Conservation (phyloP, 2,329 filamentous ascomycete genomes). For the Trichophyton verrucosum region DNA sequence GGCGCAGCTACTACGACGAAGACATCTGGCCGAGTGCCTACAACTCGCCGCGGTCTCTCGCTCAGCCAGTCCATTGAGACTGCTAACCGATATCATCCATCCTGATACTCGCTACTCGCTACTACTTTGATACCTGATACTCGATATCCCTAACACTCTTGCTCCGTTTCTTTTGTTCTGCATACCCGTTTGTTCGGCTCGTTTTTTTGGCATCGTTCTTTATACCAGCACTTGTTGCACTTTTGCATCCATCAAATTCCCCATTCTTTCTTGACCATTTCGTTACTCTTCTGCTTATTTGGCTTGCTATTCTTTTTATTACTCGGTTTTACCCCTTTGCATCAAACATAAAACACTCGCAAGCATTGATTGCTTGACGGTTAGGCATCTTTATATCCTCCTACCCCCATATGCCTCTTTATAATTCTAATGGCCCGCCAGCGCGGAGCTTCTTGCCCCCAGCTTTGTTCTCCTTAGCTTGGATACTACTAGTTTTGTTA, state of each 20-base stretch:
- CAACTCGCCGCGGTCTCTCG: background rate
- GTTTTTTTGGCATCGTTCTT: background rate
- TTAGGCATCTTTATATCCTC: background rate
- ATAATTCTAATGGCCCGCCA: background rate
- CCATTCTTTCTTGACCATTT: background rate
- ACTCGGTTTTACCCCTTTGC: background rate
- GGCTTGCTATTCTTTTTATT: background rate
- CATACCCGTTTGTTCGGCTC: background rate
- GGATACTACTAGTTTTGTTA: background rate
- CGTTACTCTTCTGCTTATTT: background rate
- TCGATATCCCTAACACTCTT: background rate
- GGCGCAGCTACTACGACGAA: conserved; percentile 11
- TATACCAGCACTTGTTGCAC: background rate
- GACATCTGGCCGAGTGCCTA: conserved; percentile 5
- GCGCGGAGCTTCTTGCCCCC: background rate
- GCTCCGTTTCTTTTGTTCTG: background rate
- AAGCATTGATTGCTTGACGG: conserved; percentile 3
- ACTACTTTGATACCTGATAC: background rate
- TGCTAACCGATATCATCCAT: too few relatives aligned
- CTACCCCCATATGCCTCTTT: background rate
- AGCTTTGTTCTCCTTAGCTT: background rate
- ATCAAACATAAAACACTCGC: background rate
- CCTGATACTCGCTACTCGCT: too few relatives aligned
- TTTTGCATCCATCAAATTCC: background rate
- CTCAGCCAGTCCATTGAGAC: background rate